These are phyloP conservation scores for Mycena kentingensis DNA, from an alignment of 768 basidiomycete genomes.

Conservation along the genomic window DNA sequence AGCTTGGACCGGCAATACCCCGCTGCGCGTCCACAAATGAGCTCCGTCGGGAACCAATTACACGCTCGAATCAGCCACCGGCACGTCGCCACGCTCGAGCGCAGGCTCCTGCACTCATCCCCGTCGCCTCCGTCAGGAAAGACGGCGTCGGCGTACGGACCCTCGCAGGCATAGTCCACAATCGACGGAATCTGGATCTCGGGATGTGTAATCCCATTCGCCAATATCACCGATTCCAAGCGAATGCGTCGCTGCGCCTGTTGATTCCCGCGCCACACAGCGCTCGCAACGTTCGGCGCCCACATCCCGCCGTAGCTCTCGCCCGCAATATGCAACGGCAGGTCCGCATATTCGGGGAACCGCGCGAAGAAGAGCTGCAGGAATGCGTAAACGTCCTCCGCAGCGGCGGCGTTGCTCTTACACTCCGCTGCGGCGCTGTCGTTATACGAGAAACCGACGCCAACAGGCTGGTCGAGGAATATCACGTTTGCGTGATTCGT, in stretches of 20 bases:
- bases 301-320: conserved; percentile 44
- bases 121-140: conserved; percentile 38
- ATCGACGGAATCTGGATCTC: conserved; percentile 47
- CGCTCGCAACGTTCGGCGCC: conserved; percentile 47
- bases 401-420: conserved; percentile 48
- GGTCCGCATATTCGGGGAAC: conserved; percentile 36
- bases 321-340: conserved; percentile 36
- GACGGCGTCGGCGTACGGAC: conserved; percentile 45
- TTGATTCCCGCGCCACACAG: conserved; percentile 47
- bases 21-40: conserved; percentile 13
- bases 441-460: conserved; percentile 51
- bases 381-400: conserved; percentile 47
- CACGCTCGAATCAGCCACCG: conserved; percentile 16
- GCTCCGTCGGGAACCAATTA: conserved; percentile 11
- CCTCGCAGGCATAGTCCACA: conserved; percentile 44
- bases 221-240: conserved; percentile 50
- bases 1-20: conserved; percentile 17
- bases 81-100: conserved; percentile 38
- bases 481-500: conserved; percentile 42
- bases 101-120: conserved; percentile 41
- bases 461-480: conserved; percentile 39
- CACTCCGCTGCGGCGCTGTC: conserved; percentile 26
- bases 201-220: conserved; percentile 49
- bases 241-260: conserved; percentile 32
- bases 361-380: conserved; percentile 36